A percentile compares a stretch with the other conserved stretches of the same genome.
Evolutionary conservation across 1,284 basidiomycete genomes (phyloP).

Genomic region (Tetrapyrgos nigripes): DNA sequence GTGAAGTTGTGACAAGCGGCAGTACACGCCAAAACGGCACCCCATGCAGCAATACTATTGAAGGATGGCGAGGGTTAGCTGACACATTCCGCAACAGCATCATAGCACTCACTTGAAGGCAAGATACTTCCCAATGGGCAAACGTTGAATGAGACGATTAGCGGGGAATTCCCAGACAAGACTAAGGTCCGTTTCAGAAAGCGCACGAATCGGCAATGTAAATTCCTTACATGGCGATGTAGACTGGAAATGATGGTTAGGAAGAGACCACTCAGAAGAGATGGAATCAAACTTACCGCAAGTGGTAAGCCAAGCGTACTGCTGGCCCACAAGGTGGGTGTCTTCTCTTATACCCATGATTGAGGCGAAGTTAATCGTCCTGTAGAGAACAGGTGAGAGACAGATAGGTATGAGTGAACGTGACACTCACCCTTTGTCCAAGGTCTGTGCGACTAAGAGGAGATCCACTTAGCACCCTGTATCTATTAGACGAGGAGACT

Average conservation of each 20-base stretch:
- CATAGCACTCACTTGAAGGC: constrained; percentile 44
- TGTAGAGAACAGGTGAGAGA: constrained; percentile 14
- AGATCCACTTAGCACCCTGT: background rate
- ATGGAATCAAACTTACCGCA: constrained; percentile 41
- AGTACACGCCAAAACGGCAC: constrained; percentile 53
- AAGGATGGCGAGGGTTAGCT: constrained; percentile 1
- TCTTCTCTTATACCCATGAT: constrained; percentile 62
- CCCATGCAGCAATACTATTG: constrained; percentile 52
- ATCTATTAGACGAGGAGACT: constrained; percentile 3
- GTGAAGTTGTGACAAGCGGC: constrained; percentile 55
- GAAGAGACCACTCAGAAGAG: background rate
- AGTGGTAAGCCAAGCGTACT: constrained; percentile 59
- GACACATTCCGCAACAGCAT: background rate
- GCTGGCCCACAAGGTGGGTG: constrained; percentile 51
- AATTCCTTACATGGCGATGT: constrained; percentile 45
- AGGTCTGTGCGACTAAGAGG: constrained; percentile 47
- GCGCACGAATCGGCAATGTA: background rate
- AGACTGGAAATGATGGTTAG: constrained; percentile 36
- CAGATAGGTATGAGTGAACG: background rate
- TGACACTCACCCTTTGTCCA: constrained; percentile 53
- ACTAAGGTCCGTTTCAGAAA: constrained; percentile 25
- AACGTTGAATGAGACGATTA: constrained; percentile 52
- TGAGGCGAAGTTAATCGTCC: constrained; percentile 59
- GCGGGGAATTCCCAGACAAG: constrained; percentile 57
- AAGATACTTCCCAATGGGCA: constrained; percentile 56